phyloP scores from a whole-genome alignment of 306 rosid genomes.

The Trichosanthes cucumerina region DNA sequence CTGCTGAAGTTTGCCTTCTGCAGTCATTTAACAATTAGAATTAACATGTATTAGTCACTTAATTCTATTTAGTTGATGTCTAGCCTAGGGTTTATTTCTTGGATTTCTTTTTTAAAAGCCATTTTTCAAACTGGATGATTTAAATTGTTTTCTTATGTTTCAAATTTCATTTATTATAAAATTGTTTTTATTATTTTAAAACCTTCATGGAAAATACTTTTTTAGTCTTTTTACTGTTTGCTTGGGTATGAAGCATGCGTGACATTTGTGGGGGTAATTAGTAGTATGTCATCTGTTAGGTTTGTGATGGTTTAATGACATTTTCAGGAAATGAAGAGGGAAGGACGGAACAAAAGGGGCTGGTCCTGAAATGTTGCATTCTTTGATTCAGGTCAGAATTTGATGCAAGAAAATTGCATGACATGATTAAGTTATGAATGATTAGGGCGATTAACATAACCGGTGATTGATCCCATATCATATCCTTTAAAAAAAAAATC shows the following conservation, averaged over 20 bases:
- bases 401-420: neutral
- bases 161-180: neutral
- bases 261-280: neutral
- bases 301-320: slow-evolving; percentile 1
- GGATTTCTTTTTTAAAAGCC: neutral
- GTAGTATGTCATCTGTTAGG: neutral
- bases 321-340: slow-evolving; percentile 89
- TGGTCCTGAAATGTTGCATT: slow-evolving; percentile 79
- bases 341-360: slow-evolving; percentile 78
- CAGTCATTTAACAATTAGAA: neutral
- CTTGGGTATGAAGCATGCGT: neutral
- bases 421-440: neutral
- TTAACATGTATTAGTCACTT: no score
- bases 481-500: neutral
- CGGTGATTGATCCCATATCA: neutral
- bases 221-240: neutral
- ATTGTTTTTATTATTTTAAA: neutral
- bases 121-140: neutral
- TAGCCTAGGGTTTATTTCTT: neutral
- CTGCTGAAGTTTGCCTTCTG: neutral
- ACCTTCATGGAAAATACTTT: neutral
- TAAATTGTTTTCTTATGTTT: neutral
- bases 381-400: slow-evolving; percentile 39
- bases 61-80: neutral
- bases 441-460: neutral